Evolutionary conservation across 2,329 filamentous ascomycete species (phyloP).

Genomic region (Colletotrichum tropicicola): DNA sequence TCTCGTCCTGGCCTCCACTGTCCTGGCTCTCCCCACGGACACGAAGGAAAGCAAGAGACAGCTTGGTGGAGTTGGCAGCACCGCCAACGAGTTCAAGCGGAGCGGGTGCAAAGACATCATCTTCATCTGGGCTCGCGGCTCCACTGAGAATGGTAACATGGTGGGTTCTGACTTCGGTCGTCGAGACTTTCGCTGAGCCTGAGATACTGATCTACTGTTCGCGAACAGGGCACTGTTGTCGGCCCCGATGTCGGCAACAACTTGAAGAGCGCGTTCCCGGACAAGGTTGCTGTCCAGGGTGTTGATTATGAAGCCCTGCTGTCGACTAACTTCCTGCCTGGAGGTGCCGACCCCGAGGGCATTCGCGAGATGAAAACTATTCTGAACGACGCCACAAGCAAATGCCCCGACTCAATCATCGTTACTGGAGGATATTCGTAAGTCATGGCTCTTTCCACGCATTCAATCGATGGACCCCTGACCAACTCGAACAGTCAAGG

Average conservation of each 20-base stretch:
- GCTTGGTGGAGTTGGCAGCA: constrained; percentile 14
- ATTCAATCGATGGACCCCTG: background rate
- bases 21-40: constrained; percentile 19
- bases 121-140: constrained; percentile 34
- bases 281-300: constrained; percentile 33
- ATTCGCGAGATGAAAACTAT: constrained; percentile 41
- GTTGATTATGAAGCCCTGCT: constrained; percentile 45
- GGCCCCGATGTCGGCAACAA: constrained; percentile 27
- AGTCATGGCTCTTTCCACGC: background rate
- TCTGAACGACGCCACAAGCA: constrained; percentile 41
- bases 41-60: constrained; percentile 15
- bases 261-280: constrained; percentile 29
- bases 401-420: constrained; percentile 44
- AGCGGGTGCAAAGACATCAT: constrained; percentile 34
- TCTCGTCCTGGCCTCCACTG: constrained; percentile 23
- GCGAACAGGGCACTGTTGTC: constrained; percentile 24
- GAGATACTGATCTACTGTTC: too few relatives aligned
- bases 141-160: constrained; percentile 34
- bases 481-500: constrained; percentile 38
- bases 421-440: constrained; percentile 45
- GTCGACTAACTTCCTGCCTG: constrained; percentile 38
- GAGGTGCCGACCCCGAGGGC: constrained; percentile 39
- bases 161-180: background rate
- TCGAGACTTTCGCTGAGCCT: background rate
- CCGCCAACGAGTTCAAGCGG: constrained; percentile 32